Percentiles rank a stretch among this genome's conserved stretches.
These are phyloP conservation scores for Penicillium malachiteum DNA, from an alignment of 495 filamentous ascomycete genomes.

Conservation along the genomic window DNA sequence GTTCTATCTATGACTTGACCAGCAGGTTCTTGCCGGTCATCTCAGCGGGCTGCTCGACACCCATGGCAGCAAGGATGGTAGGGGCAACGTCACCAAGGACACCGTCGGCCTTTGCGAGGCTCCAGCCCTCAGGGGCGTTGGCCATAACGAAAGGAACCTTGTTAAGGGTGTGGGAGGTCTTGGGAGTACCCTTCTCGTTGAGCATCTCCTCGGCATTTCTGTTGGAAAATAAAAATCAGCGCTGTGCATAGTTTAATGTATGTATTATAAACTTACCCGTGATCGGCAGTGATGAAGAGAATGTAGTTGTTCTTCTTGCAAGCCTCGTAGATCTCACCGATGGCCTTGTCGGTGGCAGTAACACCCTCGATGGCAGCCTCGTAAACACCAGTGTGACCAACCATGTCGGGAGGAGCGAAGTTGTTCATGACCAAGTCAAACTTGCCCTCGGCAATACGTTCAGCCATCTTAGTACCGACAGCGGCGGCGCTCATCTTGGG, in stretches of 20 bases:
- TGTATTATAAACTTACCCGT: conserved; percentile 58
- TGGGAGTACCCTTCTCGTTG: conserved; percentile 89
- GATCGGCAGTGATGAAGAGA: conserved; percentile 92
- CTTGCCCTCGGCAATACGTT: conserved; percentile 74
- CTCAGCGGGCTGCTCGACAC: conserved; percentile 80
- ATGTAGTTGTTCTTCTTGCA: conserved; percentile 91
- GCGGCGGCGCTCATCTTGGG: conserved; percentile 94
- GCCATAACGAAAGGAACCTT: conserved; percentile 97
- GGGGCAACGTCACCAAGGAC: conserved; percentile 96
- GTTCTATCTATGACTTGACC: conserved; percentile 56
- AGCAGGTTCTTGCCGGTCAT: conserved; percentile 88
- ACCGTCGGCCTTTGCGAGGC: conserved; percentile 77
- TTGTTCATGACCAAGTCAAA: conserved; percentile 99
- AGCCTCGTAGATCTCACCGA: conserved; percentile 84
- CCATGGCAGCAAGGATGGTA: conserved; percentile 87
- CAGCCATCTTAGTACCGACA: conserved; percentile 82
- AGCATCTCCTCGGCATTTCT: conserved; percentile 98
- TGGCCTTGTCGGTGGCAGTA: conserved; percentile 85
- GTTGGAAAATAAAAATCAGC: neutral
- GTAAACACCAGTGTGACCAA: conserved; percentile 97
- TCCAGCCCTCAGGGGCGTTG: conserved; percentile 89
- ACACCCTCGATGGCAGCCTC: conserved; percentile 89
- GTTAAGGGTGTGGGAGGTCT: conserved; percentile 97
- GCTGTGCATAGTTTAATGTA: conserved; percentile 14
- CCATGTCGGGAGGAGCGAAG: conserved; percentile 99